Conservation (phyloP, 345 rosid genomes). For the Hibiscus mutabilis region DNA sequence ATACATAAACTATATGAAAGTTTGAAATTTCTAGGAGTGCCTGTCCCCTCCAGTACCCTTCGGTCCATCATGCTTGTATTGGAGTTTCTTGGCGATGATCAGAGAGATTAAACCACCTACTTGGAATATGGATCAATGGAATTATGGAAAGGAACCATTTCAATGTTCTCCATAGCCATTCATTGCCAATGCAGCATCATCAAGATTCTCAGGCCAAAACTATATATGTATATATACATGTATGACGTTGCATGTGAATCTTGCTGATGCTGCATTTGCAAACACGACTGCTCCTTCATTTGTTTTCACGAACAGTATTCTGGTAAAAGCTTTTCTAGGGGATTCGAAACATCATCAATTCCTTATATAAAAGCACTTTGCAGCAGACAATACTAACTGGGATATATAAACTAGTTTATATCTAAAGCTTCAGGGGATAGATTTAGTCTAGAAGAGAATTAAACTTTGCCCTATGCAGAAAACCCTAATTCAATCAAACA, state of each 20-base stretch:
- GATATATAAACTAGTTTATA: not conserved
- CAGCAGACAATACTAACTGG: not conserved
- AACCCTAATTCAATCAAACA: constrained; percentile 6
- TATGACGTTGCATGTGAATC: constrained; percentile 11
- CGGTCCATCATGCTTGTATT: not conserved
- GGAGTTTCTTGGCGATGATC: not conserved
- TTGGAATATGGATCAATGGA: not conserved
- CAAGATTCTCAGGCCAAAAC: constrained; percentile 10
- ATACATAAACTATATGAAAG: too few relatives aligned
- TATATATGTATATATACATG: not conserved
- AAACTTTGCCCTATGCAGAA: not conserved
- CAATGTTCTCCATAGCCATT: not conserved
- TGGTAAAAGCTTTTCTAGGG: not conserved
- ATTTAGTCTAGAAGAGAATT: not conserved
- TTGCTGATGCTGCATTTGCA: constrained; percentile 11
- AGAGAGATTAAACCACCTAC: too few relatives aligned
- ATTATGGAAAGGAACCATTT: not conserved
- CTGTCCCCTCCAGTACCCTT: too few relatives aligned
- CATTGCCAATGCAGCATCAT: constrained; percentile 14
- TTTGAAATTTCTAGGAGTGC: too few relatives aligned
- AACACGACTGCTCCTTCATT: constrained; percentile 8
- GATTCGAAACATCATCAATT: not conserved
- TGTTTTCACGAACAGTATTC: not conserved
- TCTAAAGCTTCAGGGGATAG: not conserved
- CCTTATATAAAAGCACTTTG: not conserved